These are phyloP conservation scores for Ceratocystis huliohia DNA, from an alignment of 2,329 filamentous ascomycete genomes.

Conservation along the genomic window DNA sequence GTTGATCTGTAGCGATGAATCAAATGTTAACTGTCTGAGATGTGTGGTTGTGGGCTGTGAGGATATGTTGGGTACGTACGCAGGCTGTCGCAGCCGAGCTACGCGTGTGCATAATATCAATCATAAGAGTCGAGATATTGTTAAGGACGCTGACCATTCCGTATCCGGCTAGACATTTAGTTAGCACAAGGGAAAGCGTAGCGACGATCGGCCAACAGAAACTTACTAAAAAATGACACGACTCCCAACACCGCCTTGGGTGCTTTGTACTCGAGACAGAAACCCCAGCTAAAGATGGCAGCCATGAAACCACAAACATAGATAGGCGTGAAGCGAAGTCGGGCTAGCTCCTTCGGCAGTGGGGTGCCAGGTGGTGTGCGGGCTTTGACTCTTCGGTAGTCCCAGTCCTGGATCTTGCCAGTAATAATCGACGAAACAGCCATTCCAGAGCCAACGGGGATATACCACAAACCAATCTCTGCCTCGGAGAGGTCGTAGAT, in stretches of 20 bases:
- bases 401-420: slow-evolving; percentile 27
- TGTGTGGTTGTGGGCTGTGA: neutral
- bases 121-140: slow-evolving; percentile 27
- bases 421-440: slow-evolving; percentile 25
- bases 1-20: slow-evolving; percentile 23
- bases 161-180: slow-evolving; percentile 24
- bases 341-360: slow-evolving; percentile 26
- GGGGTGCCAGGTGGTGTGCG: slow-evolving; percentile 11
- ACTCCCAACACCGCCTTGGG: slow-evolving; percentile 24
- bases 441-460: slow-evolving; percentile 27
- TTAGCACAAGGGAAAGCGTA: neutral
- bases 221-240: slow-evolving; percentile 25
- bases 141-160: slow-evolving; percentile 27
- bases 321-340: slow-evolving; percentile 25
- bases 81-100: slow-evolving; percentile 27
- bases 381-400: slow-evolving; percentile 25
- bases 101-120: slow-evolving; percentile 26
- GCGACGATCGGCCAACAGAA: neutral
- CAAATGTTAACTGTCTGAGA: too few relatives aligned
- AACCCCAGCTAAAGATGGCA: slow-evolving; percentile 26
- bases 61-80: slow-evolving; percentile 19
- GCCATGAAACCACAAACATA: slow-evolving; percentile 24
- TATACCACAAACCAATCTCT: slow-evolving; percentile 27
- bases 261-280: slow-evolving; percentile 23
- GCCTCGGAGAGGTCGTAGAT: slow-evolving; percentile 27